Percentiles rank a stretch among this genome's conserved stretches.
Evolutionary conservation across 1,284 basidiomycete species (phyloP).

Genomic region (Boletellus deceptivus): DNA sequence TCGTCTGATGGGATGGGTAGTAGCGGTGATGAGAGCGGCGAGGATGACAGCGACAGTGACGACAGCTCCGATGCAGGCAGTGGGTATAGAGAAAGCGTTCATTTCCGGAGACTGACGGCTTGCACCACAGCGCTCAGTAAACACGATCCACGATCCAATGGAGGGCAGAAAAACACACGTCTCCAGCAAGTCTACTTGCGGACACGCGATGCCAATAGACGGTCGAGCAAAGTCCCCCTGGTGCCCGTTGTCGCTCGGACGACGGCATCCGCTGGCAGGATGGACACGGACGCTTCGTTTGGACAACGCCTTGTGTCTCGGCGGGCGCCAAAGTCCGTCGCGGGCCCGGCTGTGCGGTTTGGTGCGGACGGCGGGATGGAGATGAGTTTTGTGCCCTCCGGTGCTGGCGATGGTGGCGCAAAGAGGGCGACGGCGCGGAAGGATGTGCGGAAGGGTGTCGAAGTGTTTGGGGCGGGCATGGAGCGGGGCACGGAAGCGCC

Average conservation of each 20-base stretch:
- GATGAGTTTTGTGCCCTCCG: conserved; percentile 62
- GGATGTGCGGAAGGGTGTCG: conserved; percentile 59
- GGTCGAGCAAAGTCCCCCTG: conserved; percentile 49
- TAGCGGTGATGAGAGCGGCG: conserved; percentile 45
- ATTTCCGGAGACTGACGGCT: conserved; percentile 15
- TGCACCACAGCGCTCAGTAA: conserved; percentile 44
- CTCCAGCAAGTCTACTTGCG: conserved; percentile 45
- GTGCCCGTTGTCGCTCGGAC: conserved; percentile 58
- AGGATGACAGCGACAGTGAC: conserved; percentile 41
- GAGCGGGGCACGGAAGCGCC: conserved; percentile 68
- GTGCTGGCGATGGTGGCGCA: conserved; percentile 34
- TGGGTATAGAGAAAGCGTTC: conserved; percentile 30
- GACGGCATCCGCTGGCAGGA: conserved; percentile 31
- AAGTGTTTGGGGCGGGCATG: conserved; percentile 82
- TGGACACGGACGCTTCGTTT: conserved; percentile 59
- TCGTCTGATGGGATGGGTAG: conserved; percentile 69
- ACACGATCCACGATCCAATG: conserved; percentile 48
- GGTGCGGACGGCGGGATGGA: conserved; percentile 57
- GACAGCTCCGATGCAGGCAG: conserved; percentile 59
- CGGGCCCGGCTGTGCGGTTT: conserved; percentile 10
- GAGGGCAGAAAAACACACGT: conserved; percentile 45
- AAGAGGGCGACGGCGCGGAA: conserved; percentile 1
- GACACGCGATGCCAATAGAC: conserved; percentile 41
- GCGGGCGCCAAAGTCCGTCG: conserved; percentile 12
- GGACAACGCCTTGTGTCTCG: conserved; percentile 57